Percentiles rank a stretch among this genome's conserved stretches.
Evolutionary conservation across 1,284 basidiomycete species (phyloP).

Genomic region (Termitomyces sp.): DNA sequence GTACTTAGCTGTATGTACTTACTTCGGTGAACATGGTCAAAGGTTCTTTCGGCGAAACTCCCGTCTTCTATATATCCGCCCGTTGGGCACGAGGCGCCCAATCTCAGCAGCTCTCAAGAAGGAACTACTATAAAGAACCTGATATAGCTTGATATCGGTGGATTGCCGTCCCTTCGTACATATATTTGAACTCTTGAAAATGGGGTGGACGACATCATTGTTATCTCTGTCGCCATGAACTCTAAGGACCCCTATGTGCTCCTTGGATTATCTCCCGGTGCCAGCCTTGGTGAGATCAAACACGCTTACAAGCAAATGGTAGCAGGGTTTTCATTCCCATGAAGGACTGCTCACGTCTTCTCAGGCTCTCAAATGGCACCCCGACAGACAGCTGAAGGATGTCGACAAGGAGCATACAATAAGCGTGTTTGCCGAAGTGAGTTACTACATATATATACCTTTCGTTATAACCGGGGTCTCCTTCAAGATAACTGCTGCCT

Average conservation of each 20-base stretch:
- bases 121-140: conserved; percentile 6
- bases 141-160: conserved; percentile 10
- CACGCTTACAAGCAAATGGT: conserved; percentile 64
- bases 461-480: neutral
- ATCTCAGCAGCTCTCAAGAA: conserved; percentile 9
- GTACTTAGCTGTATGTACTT: neutral
- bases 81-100: conserved; percentile 11
- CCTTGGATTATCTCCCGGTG: conserved; percentile 27
- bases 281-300: conserved; percentile 59
- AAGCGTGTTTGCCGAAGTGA: conserved; percentile 29
- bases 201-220: neutral
- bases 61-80: neutral
- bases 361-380: conserved; percentile 76
- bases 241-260: conserved; percentile 17
- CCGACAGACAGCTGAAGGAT: conserved; percentile 63
- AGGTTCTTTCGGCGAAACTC: conserved; percentile 7
- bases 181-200: conserved; percentile 5
- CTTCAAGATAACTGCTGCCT: conserved; percentile 26
- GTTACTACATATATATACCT: conserved; percentile 1
- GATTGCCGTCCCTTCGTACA: conserved; percentile 1
- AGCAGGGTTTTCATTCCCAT: conserved; percentile 4
- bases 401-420: conserved; percentile 25
- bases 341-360: conserved; percentile 13
- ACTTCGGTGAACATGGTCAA: no score
- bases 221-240: neutral